phyloP scores from a whole-genome alignment of 257 asterid species.

The Ajuga chamaepitys region DNA sequence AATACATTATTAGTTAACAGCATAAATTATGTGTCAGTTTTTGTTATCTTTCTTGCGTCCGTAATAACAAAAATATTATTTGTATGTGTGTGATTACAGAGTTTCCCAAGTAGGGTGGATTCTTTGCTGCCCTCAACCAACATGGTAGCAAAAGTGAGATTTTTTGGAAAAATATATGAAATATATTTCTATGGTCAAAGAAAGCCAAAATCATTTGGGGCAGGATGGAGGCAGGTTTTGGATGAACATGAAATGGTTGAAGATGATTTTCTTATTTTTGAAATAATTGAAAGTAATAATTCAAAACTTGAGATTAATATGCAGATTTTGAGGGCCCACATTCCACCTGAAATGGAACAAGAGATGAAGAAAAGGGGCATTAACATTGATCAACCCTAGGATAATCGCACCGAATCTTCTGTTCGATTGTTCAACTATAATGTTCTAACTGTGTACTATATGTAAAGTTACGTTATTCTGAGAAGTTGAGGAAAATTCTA shows the following conservation, averaged over 20 bases:
- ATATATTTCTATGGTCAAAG: neutral
- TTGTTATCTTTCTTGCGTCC: too few species aligned
- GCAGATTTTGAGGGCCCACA: neutral
- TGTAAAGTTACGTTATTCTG: too few species aligned
- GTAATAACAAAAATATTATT: too few species aligned
- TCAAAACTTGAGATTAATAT: neutral
- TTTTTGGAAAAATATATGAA: neutral
- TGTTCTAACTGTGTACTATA: too few species aligned
- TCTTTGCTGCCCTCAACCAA: neutral
- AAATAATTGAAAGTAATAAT: neutral
- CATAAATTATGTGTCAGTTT: too few species aligned
- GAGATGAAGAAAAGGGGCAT: neutral
- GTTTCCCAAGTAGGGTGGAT: neutral
- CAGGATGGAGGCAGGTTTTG: slow-evolving; percentile 13
- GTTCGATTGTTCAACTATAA: too few species aligned
- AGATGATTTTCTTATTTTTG: slow-evolving; percentile 2
- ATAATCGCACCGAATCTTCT: too few species aligned
- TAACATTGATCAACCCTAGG: neutral
- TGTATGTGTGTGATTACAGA: neutral
- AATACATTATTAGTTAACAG: too few species aligned
- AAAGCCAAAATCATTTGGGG: neutral
- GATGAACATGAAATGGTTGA: neutral
- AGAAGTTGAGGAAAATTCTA: too few species aligned
- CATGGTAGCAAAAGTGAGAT: neutral
- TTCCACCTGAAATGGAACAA: neutral